Evolutionary conservation across 1,284 basidiomycete species (phyloP).

Genomic region (Puccinia coronata): DNA sequence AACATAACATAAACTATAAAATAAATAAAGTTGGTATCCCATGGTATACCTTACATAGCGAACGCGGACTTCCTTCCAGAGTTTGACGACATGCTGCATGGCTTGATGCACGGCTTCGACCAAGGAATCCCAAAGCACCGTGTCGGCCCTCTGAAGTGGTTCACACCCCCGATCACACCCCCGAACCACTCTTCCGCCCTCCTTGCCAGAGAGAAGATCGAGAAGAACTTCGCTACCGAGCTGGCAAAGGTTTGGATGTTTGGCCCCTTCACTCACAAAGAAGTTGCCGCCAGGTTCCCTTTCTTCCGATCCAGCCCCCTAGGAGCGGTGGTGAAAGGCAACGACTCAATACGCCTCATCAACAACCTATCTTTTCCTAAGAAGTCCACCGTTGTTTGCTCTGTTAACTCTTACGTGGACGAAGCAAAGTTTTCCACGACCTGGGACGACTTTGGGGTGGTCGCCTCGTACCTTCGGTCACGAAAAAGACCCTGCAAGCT

Average conservation of each 20-base stretch:
- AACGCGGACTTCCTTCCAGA: no score
- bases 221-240: no score
- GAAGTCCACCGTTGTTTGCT: neutral
- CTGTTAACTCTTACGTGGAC: neutral
- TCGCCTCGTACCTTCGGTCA: neutral
- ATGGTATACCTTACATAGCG: no score
- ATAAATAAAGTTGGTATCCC: no score
- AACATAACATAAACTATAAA: no score
- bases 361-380: slow-evolving; percentile 5
- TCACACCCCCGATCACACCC: no score
- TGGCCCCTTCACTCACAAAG: no score
- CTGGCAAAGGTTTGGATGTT: no score
- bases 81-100: neutral
- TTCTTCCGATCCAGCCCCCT: slow-evolving; percentile 17
- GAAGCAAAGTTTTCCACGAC: neutral
- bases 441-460: neutral
- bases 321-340: slow-evolving; percentile 14
- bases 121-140: no score
- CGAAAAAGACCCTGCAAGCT: neutral
- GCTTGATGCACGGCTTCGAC: neutral
- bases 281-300: neutral
- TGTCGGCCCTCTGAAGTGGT: neutral
- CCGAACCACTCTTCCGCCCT: no score
- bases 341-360: neutral
- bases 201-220: no score